Percentiles rank a stretch among this genome's conserved stretches.
phyloP scores from a whole-genome alignment of 306 rosid genomes.

The Inga oerstediana region DNA sequence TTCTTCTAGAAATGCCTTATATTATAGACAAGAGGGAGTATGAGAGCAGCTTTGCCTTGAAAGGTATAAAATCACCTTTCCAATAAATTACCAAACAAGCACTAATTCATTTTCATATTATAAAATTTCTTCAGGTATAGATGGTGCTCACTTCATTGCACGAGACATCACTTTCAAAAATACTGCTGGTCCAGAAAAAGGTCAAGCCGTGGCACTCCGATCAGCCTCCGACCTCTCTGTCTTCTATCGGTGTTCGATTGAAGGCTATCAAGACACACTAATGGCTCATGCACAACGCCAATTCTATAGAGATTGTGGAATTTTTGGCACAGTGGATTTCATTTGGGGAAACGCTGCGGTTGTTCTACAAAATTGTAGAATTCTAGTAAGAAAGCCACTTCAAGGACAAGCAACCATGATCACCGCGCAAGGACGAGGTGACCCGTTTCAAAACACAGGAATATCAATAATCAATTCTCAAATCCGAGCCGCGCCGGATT shows the following conservation, averaged over 20 bases:
- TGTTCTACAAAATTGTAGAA: too few relatives aligned
- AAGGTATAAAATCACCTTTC: too few relatives aligned
- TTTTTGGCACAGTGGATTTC: conserved; percentile 83
- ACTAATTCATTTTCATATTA: too few relatives aligned
- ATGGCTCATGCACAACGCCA: conserved; percentile 37
- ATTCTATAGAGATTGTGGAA: conserved; percentile 66
- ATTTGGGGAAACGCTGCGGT: conserved; percentile 16
- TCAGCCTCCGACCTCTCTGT: conserved; percentile 80
- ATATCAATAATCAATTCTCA: conserved; percentile 70
- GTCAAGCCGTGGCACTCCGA: conserved; percentile 86
- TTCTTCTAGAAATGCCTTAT: too few relatives aligned
- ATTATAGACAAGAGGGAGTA: too few relatives aligned
- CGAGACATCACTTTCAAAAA: conserved; percentile 69
- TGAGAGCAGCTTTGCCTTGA: too few relatives aligned
- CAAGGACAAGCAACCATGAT: conserved; percentile 79
- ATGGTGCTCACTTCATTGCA: conserved; percentile 71
- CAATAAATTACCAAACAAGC: too few relatives aligned
- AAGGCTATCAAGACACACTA: conserved; percentile 90
- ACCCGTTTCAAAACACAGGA: conserved; percentile 66
- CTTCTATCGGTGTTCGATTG: conserved; percentile 67
- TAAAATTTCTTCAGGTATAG: conserved; percentile 53
- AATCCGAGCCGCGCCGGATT: conserved; percentile 57
- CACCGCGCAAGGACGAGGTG: conserved; percentile 51
- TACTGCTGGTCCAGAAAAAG: conserved; percentile 67
- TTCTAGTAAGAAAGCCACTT: conserved; percentile 44